Evolutionary conservation across 805 yeast genomes (phyloP).

Genomic region (Metschnikowia santaceciliae): DNA sequence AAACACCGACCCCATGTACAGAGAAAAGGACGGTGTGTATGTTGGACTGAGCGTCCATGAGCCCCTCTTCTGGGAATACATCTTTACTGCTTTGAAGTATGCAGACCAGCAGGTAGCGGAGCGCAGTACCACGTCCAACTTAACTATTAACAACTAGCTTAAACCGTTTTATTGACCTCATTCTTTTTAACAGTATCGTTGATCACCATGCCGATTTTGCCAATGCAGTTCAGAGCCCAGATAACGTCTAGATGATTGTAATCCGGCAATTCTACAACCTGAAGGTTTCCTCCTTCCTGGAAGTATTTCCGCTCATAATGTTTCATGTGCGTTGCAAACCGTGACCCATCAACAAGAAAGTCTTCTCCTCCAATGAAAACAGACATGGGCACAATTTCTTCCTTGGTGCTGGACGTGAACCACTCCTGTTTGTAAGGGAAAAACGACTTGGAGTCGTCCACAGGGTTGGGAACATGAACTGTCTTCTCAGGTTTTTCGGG

Average conservation of each 20-base stretch:
- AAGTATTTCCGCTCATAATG: constrained; percentile 50
- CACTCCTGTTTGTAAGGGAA: constrained; percentile 52
- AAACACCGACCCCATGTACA: constrained; percentile 13
- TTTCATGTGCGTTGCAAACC: constrained; percentile 61
- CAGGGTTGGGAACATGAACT: constrained; percentile 23
- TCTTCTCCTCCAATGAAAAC: constrained; percentile 73
- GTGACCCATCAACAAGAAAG: constrained; percentile 69
- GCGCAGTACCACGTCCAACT: background rate
- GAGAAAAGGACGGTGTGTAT: constrained; percentile 14
- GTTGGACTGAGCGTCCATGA: constrained; percentile 11
- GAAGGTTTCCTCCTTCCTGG: constrained; percentile 31
- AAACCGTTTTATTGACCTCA: background rate
- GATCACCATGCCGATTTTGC: constrained; percentile 52
- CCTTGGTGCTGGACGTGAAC: constrained; percentile 39
- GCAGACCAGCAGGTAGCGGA: constrained; percentile 11
- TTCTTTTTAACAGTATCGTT: constrained; percentile 11
- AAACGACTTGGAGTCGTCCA: constrained; percentile 48
- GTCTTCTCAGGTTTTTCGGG: background rate
- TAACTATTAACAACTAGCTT: background rate
- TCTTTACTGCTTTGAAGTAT: constrained; percentile 9
- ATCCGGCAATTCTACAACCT: constrained; percentile 44
- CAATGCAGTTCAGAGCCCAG: constrained; percentile 81
- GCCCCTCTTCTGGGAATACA: constrained; percentile 15
- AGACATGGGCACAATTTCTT: constrained; percentile 49
- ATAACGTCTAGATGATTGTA: constrained; percentile 89